Base-by-base conservation (phyloP, 345 rosid genomes). In the Reutealis trisperma region DNA sequence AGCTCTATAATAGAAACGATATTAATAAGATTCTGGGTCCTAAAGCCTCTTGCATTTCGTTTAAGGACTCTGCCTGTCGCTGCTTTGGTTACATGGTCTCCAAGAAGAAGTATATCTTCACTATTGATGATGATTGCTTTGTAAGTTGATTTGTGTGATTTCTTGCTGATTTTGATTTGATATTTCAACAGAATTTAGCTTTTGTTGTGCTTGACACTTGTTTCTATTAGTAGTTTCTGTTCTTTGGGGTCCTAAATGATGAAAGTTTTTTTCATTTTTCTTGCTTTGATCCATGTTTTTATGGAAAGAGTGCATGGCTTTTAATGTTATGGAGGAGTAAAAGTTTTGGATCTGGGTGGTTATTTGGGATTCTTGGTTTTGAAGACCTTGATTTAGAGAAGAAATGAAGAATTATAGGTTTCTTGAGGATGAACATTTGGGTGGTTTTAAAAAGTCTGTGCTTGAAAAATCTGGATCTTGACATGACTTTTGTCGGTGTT, bases 41-140 rank as follows among this genome's bases (percentile, higher is more conserved):
- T 72, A 86, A 83, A 78, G 86, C 91, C 12, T 88, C 88, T 76
- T 88, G 89, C 81, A 88, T 88, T 80, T 88, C 89, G 27, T 86
- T 86, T 75, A 75, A 88, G 76, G 91, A 86, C 75, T 88, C 86
- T 82, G 88, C 81, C 74, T 88, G 91, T 58, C 79, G 88, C 32
- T 88, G 88, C 82, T 88, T 88, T 68, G 91, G 89, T 54, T 86
- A 74, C 80, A 76, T 88, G 91, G 78, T 84, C 19, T 81, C 86
- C 18, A 84, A 78, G 78, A 84, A 84, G 84, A 84, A 84, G 75
- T 84, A 88, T 52, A 75, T 88, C 81, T 88, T 74, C 83, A 88
- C 89, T 37, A 86, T 88, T 59, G 91, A 86, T 82, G 89, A 86
- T 75, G 89, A 88, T 77, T 88, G 89, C 86, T 88, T 86, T 58